These are phyloP conservation scores for Solanum ossicruentum DNA, from an alignment of 257 asterid species.

Conservation along the genomic window DNA sequence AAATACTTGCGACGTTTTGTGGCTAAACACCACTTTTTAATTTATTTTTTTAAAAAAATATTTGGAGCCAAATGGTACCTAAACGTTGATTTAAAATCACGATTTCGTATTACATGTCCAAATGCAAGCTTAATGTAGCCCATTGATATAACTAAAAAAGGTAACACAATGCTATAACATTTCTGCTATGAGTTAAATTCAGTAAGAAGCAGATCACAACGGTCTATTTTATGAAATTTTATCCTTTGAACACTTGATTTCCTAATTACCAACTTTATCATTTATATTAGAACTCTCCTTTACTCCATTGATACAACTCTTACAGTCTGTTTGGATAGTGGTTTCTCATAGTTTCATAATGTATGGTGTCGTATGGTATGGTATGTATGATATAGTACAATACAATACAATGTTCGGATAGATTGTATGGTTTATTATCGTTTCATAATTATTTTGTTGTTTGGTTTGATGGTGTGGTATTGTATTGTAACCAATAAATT, in stretches of 20 bases:
- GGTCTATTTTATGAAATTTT: neutral
- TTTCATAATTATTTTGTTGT: too few relatives aligned
- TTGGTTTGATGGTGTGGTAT: too few relatives aligned
- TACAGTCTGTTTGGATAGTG: neutral
- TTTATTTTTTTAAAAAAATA: too few relatives aligned
- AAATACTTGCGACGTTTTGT: too few relatives aligned
- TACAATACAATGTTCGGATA: too few relatives aligned
- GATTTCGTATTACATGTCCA: neutral
- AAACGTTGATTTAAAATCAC: neutral
- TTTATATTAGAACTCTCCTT: neutral
- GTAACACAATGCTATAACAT: neutral
- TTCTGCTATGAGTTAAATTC: rapidly evolving
- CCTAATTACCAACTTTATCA: neutral
- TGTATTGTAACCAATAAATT: too few relatives aligned
- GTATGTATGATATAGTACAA: too few relatives aligned
- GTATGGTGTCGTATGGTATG: too few relatives aligned
- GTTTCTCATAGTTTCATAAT: too few relatives aligned
- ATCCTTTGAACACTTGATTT: neutral
- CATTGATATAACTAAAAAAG: neutral
- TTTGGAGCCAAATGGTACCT: too few relatives aligned
- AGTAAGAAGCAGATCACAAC: neutral
- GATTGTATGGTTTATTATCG: too few relatives aligned
- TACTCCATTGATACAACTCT: neutral
- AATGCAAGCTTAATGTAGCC: neutral
- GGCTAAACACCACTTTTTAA: too few relatives aligned